Evolutionary conservation across 805 yeast species (phyloP).

Genomic region (Schizosaccharomyces osmophilus): DNA sequence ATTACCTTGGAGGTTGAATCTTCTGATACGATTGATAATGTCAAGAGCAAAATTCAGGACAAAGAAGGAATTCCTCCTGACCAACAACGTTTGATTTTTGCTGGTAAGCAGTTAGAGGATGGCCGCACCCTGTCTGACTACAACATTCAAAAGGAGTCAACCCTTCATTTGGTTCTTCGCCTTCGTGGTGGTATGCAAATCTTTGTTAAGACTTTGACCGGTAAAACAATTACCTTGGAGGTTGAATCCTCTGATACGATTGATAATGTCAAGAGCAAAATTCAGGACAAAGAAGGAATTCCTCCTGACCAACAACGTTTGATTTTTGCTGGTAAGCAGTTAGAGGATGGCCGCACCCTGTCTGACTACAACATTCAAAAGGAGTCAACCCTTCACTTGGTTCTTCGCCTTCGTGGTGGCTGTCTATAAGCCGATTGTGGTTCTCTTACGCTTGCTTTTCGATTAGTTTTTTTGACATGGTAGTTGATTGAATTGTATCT

Average conservation of each 20-base stretch:
- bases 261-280: conserved; percentile 84
- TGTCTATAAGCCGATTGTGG: conserved; percentile 14
- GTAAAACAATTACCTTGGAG: conserved; percentile 71
- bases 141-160: conserved; percentile 87
- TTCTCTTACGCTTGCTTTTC: background rate
- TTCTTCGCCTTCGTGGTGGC: conserved; percentile 73
- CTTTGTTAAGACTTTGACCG: conserved; percentile 72
- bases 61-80: conserved; percentile 94
- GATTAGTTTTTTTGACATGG: background rate
- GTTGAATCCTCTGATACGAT: conserved; percentile 89
- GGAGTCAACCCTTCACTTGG: conserved; percentile 71
- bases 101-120: conserved; percentile 89
- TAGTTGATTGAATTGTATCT: background rate
- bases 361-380: conserved; percentile 90
- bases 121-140: conserved; percentile 85
- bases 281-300: conserved; percentile 89
- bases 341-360: conserved; percentile 85
- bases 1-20: conserved; percentile 78
- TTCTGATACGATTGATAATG: conserved; percentile 84
- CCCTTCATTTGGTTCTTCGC: conserved; percentile 62
- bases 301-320: conserved; percentile 93
- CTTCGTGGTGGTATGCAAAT: conserved; percentile 87
- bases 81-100: conserved; percentile 83
- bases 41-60: conserved; percentile 83
- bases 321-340: conserved; percentile 88